Conservation (phyloP, 371 early-diverging fungal genomes). For the Mucor sp. region DNA sequence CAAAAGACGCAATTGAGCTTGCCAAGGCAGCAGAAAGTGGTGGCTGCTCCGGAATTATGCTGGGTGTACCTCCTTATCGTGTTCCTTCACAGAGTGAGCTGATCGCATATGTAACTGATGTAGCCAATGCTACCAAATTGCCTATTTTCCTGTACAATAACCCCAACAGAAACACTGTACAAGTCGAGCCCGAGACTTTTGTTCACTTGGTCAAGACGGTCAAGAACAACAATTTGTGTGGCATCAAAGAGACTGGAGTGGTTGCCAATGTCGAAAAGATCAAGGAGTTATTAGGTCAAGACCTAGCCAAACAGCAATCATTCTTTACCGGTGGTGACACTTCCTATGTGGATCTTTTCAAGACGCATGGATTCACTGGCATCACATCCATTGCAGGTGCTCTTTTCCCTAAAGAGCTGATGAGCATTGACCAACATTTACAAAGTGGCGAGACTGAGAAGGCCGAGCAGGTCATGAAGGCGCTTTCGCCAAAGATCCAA, state of each 20-base stretch:
- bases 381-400: conserved; percentile 29
- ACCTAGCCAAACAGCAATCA: neutral
- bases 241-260: conserved; percentile 29
- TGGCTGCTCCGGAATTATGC: conserved; percentile 32
- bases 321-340: conserved; percentile 25
- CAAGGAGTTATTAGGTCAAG: conserved; percentile 6
- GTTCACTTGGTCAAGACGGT: conserved; percentile 2
- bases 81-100: conserved; percentile 24
- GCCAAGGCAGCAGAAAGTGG: conserved; percentile 20
- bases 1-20: conserved; percentile 29
- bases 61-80: conserved; percentile 41
- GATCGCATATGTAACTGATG: conserved; percentile 18
- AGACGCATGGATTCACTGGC: conserved; percentile 21
- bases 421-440: conserved; percentile 10
- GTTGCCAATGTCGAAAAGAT: conserved; percentile 24
- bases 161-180: conserved; percentile 25
- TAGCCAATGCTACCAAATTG: conserved; percentile 16
- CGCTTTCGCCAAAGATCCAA: conserved; percentile 8
- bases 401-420: conserved; percentile 21
- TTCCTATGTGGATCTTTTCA: conserved; percentile 11
- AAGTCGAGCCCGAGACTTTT: conserved; percentile 27
- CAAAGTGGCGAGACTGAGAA: conserved; percentile 9
- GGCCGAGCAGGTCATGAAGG: conserved; percentile 14
- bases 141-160: conserved; percentile 38
- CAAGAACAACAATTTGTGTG: conserved; percentile 13